Percentiles rank a stretch among this genome's conserved stretches.
Conservation (phyloP, 192 early-diverging fungal genomes). For the Entomortierella parvispora region DNA sequence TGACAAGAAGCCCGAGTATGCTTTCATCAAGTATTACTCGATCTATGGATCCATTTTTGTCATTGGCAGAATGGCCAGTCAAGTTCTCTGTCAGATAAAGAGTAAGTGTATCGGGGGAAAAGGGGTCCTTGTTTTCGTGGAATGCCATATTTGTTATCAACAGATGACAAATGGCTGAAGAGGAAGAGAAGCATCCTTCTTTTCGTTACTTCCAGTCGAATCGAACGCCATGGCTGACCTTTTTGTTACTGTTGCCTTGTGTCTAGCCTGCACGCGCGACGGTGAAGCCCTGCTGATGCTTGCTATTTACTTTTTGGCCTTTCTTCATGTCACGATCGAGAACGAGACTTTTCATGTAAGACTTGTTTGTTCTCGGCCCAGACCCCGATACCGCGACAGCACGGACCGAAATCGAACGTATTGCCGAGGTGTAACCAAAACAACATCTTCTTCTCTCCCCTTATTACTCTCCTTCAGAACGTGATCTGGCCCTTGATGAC, state of each 20-base stretch:
- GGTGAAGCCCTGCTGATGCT: conserved; percentile 45
- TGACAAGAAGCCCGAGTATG: conserved; percentile 46
- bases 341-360: conserved; percentile 49
- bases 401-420: background rate
- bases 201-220: no score
- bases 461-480: conserved; percentile 18
- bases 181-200: no score
- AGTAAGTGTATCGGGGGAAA: conserved; percentile 20
- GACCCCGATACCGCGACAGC: no score
- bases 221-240: background rate
- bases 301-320: conserved; percentile 50
- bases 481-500: conserved; percentile 48
- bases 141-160: background rate
- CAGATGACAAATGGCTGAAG: no score
- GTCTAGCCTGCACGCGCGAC: conserved; percentile 39
- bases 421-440: background rate
- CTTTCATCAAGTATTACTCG: conserved; percentile 51
- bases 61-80: conserved; percentile 43
- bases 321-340: conserved; percentile 48
- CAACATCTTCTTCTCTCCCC: background rate
- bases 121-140: no score
- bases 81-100: conserved; percentile 40
- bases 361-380: no score
- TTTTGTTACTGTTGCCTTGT: background rate
- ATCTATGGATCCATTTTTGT: conserved; percentile 52